These are phyloP conservation scores for Phylloporus sp. DNA, from an alignment of 768 basidiomycete genomes.

Conservation along the genomic window DNA sequence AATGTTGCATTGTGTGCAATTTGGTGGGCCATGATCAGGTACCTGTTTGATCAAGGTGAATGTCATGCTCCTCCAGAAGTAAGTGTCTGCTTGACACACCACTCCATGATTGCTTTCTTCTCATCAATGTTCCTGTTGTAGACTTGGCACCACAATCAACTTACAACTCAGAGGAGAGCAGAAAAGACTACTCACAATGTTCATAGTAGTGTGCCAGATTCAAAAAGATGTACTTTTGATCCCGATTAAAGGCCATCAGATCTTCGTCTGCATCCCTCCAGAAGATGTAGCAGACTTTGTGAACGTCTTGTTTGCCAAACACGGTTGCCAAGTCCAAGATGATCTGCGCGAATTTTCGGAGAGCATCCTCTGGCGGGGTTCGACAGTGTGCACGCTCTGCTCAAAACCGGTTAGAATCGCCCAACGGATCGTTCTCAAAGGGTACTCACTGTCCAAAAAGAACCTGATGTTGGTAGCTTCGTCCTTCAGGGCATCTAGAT, in stretches of 20 bases:
- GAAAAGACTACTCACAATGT: slow-evolving; percentile 1
- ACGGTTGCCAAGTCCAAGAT: slow-evolving; percentile 1
- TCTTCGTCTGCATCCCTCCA: slow-evolving; percentile 17
- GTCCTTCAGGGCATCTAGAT: not conserved
- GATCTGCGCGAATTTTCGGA: slow-evolving; percentile 4
- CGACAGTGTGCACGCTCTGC: slow-evolving; percentile 1
- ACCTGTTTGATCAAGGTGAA: slow-evolving; percentile 13
- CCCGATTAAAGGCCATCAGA: slow-evolving; percentile 17
- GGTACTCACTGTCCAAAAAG: slow-evolving; percentile 11
- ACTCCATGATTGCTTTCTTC: slow-evolving; percentile 5
- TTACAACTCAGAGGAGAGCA: too few species aligned
- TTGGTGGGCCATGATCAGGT: slow-evolving; percentile 27
- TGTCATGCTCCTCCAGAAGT: not conserved
- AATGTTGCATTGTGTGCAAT: slow-evolving; percentile 22
- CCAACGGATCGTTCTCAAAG: not conserved
- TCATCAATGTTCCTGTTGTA: not conserved
- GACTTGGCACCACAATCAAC: not conserved
- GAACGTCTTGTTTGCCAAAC: not conserved
- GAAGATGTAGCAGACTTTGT: slow-evolving; percentile 9
- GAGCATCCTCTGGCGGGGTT: not conserved
- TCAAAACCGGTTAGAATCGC: not conserved
- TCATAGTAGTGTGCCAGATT: slow-evolving; percentile 12
- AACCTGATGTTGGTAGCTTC: slow-evolving; percentile 1
- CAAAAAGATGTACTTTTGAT: slow-evolving; percentile 10
- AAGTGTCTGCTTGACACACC: slow-evolving; percentile 4